These are phyloP conservation scores for Acanthamoeba castellanii DNA, from an alignment of 208 protist species.

Conservation along the genomic window DNA sequence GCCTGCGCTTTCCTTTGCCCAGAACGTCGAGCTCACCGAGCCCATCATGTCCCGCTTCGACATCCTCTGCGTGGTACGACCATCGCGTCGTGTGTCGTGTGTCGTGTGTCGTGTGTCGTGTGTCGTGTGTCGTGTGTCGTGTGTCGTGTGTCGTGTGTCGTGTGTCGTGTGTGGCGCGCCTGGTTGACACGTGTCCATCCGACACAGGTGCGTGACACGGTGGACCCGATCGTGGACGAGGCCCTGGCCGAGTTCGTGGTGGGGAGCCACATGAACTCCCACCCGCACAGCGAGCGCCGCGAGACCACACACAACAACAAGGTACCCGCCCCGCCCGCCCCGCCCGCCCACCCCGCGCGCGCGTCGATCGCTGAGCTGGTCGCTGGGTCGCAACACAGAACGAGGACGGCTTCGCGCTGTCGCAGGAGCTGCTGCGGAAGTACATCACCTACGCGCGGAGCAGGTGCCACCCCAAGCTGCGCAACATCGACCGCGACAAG, in stretches of 20 bases:
- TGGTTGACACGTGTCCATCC: too few species aligned
- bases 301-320: neutral
- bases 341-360: neutral
- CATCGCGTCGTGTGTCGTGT: neutral
- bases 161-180: too few species aligned
- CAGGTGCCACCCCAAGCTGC: conserved; percentile 94
- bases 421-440: conserved; percentile 97
- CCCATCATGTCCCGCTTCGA: conserved; percentile 99
- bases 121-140: neutral
- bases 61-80: conserved; percentile 71
- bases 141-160: neutral
- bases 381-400: neutral
- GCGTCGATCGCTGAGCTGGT: neutral
- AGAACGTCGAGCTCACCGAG: conserved; percentile 99
- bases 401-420: conserved; percentile 83
- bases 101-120: neutral
- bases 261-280: conserved; percentile 93
- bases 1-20: conserved; percentile 94
- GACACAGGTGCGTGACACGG: conserved; percentile 92
- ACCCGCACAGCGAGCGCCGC: neutral
- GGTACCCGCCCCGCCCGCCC: neutral
- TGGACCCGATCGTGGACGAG: conserved; percentile 96
- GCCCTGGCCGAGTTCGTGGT: conserved; percentile 98
- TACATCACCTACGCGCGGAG: conserved; percentile 98
- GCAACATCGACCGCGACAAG: conserved; percentile 95